phyloP scores from a whole-genome alignment of 352 stramenopile genomes.

The Globisporangium nodosum region DNA sequence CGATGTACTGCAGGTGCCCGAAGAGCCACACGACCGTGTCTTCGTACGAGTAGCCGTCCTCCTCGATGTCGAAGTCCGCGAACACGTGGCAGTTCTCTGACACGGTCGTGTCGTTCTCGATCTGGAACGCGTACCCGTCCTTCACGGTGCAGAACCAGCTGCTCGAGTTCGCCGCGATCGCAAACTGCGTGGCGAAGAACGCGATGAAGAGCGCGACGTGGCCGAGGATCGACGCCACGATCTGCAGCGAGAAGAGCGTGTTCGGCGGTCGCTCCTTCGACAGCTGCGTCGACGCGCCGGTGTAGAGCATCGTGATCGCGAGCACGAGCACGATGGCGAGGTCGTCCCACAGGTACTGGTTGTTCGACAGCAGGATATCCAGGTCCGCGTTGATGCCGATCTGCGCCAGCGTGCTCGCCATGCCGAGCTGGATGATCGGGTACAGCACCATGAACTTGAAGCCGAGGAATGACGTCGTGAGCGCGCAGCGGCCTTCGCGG shows the following conservation, averaged over 20 bases:
- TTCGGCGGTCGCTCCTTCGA: constrained; percentile 27
- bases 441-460: constrained; percentile 70
- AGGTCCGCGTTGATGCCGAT: constrained; percentile 23
- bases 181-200: constrained; percentile 37
- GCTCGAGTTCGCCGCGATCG: constrained; percentile 14
- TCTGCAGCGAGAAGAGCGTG: constrained; percentile 47
- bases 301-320: constrained; percentile 55
- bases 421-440: constrained; percentile 48
- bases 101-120: constrained; percentile 12
- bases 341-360: constrained; percentile 60
- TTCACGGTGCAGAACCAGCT: constrained; percentile 44
- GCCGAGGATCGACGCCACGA: constrained; percentile 41
- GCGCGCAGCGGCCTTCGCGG: constrained; percentile 77
- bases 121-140: constrained; percentile 22
- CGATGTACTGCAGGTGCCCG: constrained; percentile 45
- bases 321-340: constrained; percentile 41
- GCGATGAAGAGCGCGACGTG: constrained; percentile 41
- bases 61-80: constrained; percentile 28
- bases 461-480: constrained; percentile 47
- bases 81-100: constrained; percentile 25
- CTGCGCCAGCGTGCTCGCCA: constrained; percentile 29
- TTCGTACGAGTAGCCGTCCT: constrained; percentile 37
- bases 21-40: constrained; percentile 55
- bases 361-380: constrained; percentile 40
- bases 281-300: constrained; percentile 23